Percentiles rank a stretch among this genome's conserved stretches.
Evolutionary conservation across 1,284 basidiomycete genomes (phyloP).

Genomic region (Ceratobasidium sp.): DNA sequence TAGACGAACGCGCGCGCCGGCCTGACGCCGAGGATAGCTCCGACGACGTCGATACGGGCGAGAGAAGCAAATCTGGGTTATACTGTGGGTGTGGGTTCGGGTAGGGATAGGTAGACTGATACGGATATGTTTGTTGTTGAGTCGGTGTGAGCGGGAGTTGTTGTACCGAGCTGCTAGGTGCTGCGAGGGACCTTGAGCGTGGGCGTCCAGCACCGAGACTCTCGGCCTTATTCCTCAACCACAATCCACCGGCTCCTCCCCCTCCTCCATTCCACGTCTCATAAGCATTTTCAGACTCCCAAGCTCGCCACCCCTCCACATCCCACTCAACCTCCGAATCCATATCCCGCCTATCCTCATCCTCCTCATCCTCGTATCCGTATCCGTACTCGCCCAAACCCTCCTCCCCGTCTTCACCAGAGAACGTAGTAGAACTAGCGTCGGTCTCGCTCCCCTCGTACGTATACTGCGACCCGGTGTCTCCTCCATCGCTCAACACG

Average conservation of each 20-base stretch:
- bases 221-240: neutral
- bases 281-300: constrained; percentile 32
- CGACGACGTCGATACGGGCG: constrained; percentile 26
- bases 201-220: neutral
- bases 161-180: neutral
- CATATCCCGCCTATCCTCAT: neutral
- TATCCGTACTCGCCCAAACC: neutral
- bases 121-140: neutral
- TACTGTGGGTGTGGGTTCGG: too few relatives aligned
- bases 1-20: constrained; percentile 17
- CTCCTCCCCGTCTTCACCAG: neutral
- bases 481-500: neutral
- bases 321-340: constrained; percentile 34
- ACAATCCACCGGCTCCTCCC: neutral
- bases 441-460: neutral
- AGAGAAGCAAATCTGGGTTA: neutral
- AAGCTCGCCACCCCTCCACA: constrained; percentile 23
- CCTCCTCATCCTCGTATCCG: neutral
- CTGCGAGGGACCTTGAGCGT: constrained; percentile 11
- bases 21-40: constrained; percentile 10
- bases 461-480: neutral
- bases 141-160: neutral
- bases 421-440: too few relatives aligned
- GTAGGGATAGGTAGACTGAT: neutral
- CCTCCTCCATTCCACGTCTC: neutral